Base-by-base conservation (phyloP, 495 filamentous ascomycete species). In the Trichoderma asperelloides region DNA sequence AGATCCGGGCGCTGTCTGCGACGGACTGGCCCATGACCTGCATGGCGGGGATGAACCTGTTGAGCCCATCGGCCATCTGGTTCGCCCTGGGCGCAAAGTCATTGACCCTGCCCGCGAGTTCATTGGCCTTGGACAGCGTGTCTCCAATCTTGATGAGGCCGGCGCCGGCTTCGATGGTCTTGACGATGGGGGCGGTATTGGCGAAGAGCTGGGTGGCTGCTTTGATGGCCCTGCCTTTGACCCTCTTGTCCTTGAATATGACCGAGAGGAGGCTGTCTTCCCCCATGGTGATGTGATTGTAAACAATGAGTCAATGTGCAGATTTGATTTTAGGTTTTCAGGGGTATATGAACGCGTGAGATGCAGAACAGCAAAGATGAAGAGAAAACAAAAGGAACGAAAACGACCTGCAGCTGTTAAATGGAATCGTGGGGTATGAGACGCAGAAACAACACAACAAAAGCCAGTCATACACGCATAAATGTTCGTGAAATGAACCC, bases 21-120 rank as follows among this genome's bases (percentile, higher is more conserved):
- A 71, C 51, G 12, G 70, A 71, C 66, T 60, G n/a, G 55, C 68
- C 70, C 68, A 71, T 70, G 55, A 71, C 68, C 65, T 71, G 70
- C 63, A 71, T 71, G 25, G 70, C 41, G 37, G 70, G 70, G 30
- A 70, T 66, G 47, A 70, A 71, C 13, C 63, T 21, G 37, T 69
- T 49, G 13, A 64, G 68, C 16, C 23, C 23, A 15, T 63, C 63
- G 62, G 64, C 49, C 27, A 67, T 60, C 12, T 60, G 55, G 55
- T 60, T 60, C 13, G 55, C 55, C 41, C 62, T 65, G 25, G 49
- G 39, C 21, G 25, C 23, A n/a, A 51, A 51, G 30, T 68, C 62
- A 11, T 64, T 33, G 55, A 60, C 55, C 11, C 55, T 60, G 55
- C 55, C 55, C 9, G 55, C 55, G 3, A 60, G 55, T 25, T 60